These are phyloP conservation scores for Wickerhamomyces hampshirensis DNA, from an alignment of 805 yeast species.

Conservation along the genomic window DNA sequence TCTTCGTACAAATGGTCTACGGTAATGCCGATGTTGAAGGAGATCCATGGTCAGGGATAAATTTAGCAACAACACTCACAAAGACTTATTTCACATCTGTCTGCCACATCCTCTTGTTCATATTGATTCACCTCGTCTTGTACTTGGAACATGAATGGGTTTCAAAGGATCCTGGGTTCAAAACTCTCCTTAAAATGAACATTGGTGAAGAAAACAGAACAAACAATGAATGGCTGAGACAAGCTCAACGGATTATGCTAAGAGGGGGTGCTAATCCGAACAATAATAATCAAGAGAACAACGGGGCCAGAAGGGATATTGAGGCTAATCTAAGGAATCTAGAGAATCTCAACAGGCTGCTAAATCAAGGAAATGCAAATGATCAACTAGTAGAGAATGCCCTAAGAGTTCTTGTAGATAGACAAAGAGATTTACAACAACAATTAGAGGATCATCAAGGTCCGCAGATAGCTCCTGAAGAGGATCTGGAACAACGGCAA, in stretches of 20 bases:
- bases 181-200: constrained; percentile 48
- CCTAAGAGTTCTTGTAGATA: background rate
- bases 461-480: background rate
- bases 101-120: constrained; percentile 34
- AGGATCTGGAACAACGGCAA: background rate
- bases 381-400: constrained; percentile 2
- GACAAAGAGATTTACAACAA: constrained; percentile 1
- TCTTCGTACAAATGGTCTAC: constrained; percentile 21
- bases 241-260: background rate
- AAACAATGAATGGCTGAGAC: background rate
- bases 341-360: constrained; percentile 5
- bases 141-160: constrained; percentile 69
- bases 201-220: constrained; percentile 41
- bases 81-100: constrained; percentile 24
- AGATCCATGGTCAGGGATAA: constrained; percentile 11
- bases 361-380: background rate
- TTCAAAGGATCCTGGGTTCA: constrained; percentile 63
- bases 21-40: constrained; percentile 17
- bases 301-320: background rate
- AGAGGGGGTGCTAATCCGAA: background rate
- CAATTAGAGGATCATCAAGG: background rate
- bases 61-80: constrained; percentile 4
- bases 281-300: background rate
- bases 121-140: constrained; percentile 39
- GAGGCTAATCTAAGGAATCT: constrained; percentile 4